Base-by-base conservation (phyloP, 2,329 filamentous ascomycete genomes). In the Fusarium sp. region DNA sequence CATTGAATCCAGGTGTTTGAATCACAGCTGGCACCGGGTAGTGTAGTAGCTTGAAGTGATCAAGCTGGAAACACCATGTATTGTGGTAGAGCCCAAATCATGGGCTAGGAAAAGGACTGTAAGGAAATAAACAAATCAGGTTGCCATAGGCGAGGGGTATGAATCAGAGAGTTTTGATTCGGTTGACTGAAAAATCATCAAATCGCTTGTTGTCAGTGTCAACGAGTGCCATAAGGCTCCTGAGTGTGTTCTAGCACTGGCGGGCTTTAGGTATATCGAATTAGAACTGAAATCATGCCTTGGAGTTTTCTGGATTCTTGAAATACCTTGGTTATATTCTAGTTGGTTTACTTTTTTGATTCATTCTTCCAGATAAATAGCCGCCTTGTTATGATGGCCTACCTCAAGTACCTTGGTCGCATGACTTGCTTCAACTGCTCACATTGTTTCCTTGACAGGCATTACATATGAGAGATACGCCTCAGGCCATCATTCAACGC, bases 1-100 rank as follows among this genome's bases (percentile, higher is more conserved):
- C 68, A 70, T 70, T 43, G 48, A 55, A 21, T 9, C 56, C 43
- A 38, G 15, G 33, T 27, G 31, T 13, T 58, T 43, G 37, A 33
- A 43, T 32, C 41, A 25, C 52, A 53, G 52, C 47, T 49, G 46
- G 53, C 46, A 54, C 56, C 17, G 54, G 21, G 29, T 15, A 38
- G 35, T 32, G 29, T 15, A 38, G 35, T 32, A 43, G 33, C 36
- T 32, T 43, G 8, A 36, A 49, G 43, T 37, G 46, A 37, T 37
- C 13, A 19, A 35, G 33, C 7, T 9, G 29, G 27, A 7, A 42
- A 14, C 33, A 32, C 19, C 21, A 15, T 25, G n/a, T 21, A 6
- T 36, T 9, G n/a, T 36, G 7, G n/a, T 49, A 14, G 21, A 38
- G 15, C 14, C 11, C 9, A 49, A 19, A 8, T 7, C 11, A 39